Evolutionary conservation across 2,329 filamentous ascomycete species (phyloP), one percentile per base, ranked within the genome.

Genomic region (Sphaerulina populicola): DNA sequence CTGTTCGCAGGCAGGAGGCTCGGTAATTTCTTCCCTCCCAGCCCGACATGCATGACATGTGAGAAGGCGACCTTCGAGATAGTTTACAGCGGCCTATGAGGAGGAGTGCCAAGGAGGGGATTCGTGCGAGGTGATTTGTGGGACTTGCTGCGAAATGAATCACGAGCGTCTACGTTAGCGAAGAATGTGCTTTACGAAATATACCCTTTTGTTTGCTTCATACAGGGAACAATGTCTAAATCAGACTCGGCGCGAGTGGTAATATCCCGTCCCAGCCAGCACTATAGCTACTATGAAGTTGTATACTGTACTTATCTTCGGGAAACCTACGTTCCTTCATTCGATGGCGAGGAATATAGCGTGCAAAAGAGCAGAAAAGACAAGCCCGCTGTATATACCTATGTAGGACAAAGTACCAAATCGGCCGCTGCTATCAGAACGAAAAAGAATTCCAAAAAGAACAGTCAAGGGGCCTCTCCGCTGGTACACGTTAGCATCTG

Each of bases 41-140:
- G 50, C 8, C 21, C 33, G 12, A 44, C 38, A 11, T 58, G 56
- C 47, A 42, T 27, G 18, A 47, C 18, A 35, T 58, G 56, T 35
- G 33, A 44, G 27, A 54, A 54, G 47, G 18, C 31, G 3, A 55
- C 49, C 9, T 53, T 54, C 11, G 47, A 55, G 51, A 53, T 49
- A n/a, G 44, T 58, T 31, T 58, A 54, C 44, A 53, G 53, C 11
- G 54, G 56, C n/a, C 37, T 49, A 11, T 53, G 27, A 51, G 27
- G 10, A 31, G 31, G 6, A 44, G 33, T 11, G 8, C 27, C 29
- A n/a, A 21, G 14, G 33, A 9, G 10, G 27, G 27, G 6, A 27
- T 27, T 27, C 10, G 30, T 33, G 38, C 6, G 14, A 37, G n/a
- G 27, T 12, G 29, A 9, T 14, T 35, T 14, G 12, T 35, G 31